Evolutionary conservation across 306 rosid genomes (phyloP).

Genomic region (Quercus cerris): DNA sequence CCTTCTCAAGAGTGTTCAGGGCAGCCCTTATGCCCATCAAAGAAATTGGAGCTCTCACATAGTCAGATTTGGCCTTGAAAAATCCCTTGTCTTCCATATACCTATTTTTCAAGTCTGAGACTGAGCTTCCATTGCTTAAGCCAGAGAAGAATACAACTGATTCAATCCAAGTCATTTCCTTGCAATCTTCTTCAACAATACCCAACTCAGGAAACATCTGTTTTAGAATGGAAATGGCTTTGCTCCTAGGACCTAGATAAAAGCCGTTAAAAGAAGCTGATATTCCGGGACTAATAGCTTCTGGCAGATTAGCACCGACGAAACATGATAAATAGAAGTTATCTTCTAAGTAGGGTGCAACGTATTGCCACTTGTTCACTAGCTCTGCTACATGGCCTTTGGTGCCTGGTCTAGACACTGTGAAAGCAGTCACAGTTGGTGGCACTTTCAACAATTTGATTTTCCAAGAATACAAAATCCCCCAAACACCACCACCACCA

Average conservation of each 20-base stretch:
- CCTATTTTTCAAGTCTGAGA: slow-evolving; percentile 48
- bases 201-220: slow-evolving; percentile 48
- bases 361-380: slow-evolving; percentile 66
- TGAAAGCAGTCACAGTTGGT: slow-evolving; percentile 41
- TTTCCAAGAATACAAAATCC: slow-evolving; percentile 76
- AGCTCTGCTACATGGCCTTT: slow-evolving; percentile 37
- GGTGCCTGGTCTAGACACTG: slow-evolving; percentile 43
- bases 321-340: slow-evolving; percentile 64
- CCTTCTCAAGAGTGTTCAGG: slow-evolving; percentile 43
- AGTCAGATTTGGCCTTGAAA: slow-evolving; percentile 80
- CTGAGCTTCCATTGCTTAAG: slow-evolving; percentile 33
- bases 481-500: slow-evolving; percentile 82
- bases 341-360: slow-evolving; percentile 52
- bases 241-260: slow-evolving; percentile 39
- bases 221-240: slow-evolving; percentile 33
- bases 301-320: slow-evolving; percentile 61
- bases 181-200: slow-evolving; percentile 42
- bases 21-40: slow-evolving; percentile 40
- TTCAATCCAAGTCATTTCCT: slow-evolving; percentile 78
- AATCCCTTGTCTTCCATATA: slow-evolving; percentile 39
- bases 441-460: slow-evolving; percentile 54
- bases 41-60: slow-evolving; percentile 40
- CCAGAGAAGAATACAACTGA: slow-evolving; percentile 66
- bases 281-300: slow-evolving; percentile 35
- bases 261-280: slow-evolving; percentile 58